Evolutionary conservation across 2,329 filamentous ascomycete species (phyloP).

Genomic region (Coniochaeta sp.): DNA sequence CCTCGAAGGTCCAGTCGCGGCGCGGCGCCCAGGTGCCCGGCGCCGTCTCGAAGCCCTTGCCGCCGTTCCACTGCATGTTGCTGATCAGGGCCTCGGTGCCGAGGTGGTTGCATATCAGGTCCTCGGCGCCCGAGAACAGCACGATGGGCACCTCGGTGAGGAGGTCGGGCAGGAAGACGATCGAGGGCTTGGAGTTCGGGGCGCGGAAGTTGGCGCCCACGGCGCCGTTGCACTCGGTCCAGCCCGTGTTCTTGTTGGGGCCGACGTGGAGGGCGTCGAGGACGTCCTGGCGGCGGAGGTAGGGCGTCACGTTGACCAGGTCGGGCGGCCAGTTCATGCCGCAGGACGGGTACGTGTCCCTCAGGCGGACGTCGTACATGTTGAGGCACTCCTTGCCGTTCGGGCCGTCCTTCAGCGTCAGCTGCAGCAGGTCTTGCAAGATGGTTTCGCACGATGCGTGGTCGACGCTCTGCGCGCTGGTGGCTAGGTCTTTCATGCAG

Average conservation of each 20-base stretch:
- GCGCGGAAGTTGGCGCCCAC: constrained; percentile 68
- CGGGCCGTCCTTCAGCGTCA: constrained; percentile 47
- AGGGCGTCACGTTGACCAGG: constrained; percentile 67
- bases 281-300: constrained; percentile 78
- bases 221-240: constrained; percentile 80
- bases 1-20: constrained; percentile 90
- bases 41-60: constrained; percentile 80
- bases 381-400: constrained; percentile 66
- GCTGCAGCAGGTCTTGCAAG: constrained; percentile 61
- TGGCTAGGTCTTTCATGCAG: constrained; percentile 57
- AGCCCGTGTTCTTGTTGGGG: constrained; percentile 73
- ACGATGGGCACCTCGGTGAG: constrained; percentile 71
- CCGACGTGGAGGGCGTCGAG: constrained; percentile 75
- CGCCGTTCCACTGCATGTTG: constrained; percentile 87
- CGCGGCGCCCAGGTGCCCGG: constrained; percentile 89
- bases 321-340: constrained; percentile 99
- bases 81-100: constrained; percentile 88
- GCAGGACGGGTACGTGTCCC: constrained; percentile 73
- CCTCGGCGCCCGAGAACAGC: constrained; percentile 88
- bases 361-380: constrained; percentile 93
- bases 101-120: constrained; percentile 94
- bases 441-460: constrained; percentile 67
- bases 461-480: constrained; percentile 51
- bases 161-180: constrained; percentile 69
- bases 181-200: constrained; percentile 62